phyloP scores from a whole-genome alignment of 805 yeast species.

The Candida ovalis region DNA sequence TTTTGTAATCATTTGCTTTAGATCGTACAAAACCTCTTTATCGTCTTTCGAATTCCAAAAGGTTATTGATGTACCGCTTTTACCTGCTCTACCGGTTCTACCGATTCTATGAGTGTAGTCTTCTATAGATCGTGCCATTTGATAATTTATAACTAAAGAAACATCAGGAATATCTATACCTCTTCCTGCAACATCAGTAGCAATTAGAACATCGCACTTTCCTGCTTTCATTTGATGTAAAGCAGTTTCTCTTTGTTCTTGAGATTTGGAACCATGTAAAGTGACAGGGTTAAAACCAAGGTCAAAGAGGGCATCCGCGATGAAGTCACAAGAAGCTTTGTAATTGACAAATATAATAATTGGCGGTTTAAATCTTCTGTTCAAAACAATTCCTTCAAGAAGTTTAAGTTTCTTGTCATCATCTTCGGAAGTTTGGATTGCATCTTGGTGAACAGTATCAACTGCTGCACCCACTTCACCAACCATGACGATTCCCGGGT shows the following conservation, averaged over 20 bases:
- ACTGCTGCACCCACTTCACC: conserved; percentile 66
- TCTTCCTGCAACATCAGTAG: conserved; percentile 95
- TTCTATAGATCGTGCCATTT: conserved; percentile 74
- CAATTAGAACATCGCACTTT: conserved; percentile 62
- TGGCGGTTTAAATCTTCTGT: conserved; percentile 41
- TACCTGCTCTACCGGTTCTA: conserved; percentile 95
- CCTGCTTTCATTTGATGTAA: conserved; percentile 55
- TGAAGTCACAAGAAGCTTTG: conserved; percentile 65
- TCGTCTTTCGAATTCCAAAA: conserved; percentile 58
- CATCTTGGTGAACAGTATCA: conserved; percentile 66
- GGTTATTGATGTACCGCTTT: conserved; percentile 69
- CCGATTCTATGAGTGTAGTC: conserved; percentile 92
- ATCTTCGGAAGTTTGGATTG: conserved; percentile 46
- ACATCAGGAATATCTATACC: conserved; percentile 92
- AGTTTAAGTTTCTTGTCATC: conserved; percentile 42
- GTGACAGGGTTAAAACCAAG: conserved; percentile 50
- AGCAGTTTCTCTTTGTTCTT: conserved; percentile 80
- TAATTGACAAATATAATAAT: conserved; percentile 80
- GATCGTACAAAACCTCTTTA: conserved; percentile 44
- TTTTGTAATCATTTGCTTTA: conserved; percentile 45
- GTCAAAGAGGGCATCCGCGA: conserved; percentile 48
- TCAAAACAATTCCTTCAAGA: conserved; percentile 36
- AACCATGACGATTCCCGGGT: conserved; percentile 62
- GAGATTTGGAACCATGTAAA: conserved; percentile 85
- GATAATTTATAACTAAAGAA: conserved; percentile 79